phyloP scores from a whole-genome alignment of 805 yeast genomes.

The Zygoascus flipseniorum region DNA sequence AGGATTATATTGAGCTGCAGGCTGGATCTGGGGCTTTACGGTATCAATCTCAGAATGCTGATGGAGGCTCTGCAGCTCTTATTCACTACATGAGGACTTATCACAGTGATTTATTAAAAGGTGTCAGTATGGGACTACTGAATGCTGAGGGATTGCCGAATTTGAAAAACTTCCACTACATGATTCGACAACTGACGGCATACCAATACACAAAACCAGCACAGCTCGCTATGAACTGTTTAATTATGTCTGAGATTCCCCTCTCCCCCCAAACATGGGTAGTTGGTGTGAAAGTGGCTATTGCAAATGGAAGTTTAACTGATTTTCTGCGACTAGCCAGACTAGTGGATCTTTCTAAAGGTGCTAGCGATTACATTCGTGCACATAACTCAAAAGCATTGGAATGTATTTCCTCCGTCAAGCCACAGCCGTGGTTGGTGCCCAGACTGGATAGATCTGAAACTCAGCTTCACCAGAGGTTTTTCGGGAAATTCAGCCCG shows the following conservation, averaged over 20 bases:
- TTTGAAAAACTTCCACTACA: constrained; percentile 17
- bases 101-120: constrained; percentile 10
- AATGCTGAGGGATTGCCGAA: constrained; percentile 18
- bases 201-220: constrained; percentile 19
- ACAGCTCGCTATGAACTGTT: constrained; percentile 20
- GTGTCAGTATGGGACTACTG: constrained; percentile 17
- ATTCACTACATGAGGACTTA: constrained; percentile 4
- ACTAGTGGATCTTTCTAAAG: constrained; percentile 2
- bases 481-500: neutral
- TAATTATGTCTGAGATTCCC: constrained; percentile 16
- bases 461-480: neutral
- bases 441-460: neutral
- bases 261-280: constrained; percentile 12
- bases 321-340: constrained; percentile 9
- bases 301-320: constrained; percentile 3
- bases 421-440: neutral
- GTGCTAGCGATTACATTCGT: neutral
- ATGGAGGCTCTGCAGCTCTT: constrained; percentile 3
- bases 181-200: constrained; percentile 19
- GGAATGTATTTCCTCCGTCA: neutral
- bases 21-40: constrained; percentile 1
- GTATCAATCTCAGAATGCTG: neutral
- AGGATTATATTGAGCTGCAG: constrained; percentile 1
- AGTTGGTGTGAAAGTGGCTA: constrained; percentile 11
- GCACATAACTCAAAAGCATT: neutral